Percentiles rank a stretch among this genome's conserved stretches.
phyloP scores from a whole-genome alignment of 306 rosid genomes.

The Trifolium pratense region DNA sequence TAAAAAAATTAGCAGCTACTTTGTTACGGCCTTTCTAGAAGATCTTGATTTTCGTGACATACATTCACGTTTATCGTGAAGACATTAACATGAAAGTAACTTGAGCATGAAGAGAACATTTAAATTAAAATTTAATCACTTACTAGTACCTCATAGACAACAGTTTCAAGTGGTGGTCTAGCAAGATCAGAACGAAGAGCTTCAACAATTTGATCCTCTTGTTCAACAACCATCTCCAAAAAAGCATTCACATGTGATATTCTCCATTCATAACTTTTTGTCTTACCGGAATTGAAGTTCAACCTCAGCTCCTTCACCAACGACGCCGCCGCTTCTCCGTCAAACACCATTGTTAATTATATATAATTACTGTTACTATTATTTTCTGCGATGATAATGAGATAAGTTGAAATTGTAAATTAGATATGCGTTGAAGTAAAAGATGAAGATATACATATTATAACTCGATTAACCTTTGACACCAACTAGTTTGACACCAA shows the following conservation, averaged over 20 bases:
- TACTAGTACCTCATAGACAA: conserved; percentile 58
- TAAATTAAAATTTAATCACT: neutral
- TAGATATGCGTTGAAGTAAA: neutral
- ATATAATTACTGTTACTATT: neutral
- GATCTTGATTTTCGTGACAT: no score
- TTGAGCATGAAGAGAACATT: neutral
- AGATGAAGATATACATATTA: neutral
- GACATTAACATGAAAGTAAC: neutral
- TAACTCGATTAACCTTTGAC: no score
- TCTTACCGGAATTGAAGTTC: conserved; percentile 40
- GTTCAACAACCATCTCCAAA: conserved; percentile 32
- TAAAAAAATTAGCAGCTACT: no score
- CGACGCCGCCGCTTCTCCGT: conserved; percentile 39
- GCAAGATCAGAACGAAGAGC: conserved; percentile 49
- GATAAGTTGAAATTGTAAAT: neutral
- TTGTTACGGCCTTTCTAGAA: no score
- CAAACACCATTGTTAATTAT: conserved; percentile 45
- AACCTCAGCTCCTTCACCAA: conserved; percentile 45
- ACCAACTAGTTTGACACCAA: no score
- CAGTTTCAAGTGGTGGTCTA: conserved; percentile 68
- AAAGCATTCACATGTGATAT: conserved; percentile 51
- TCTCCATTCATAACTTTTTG: conserved; percentile 53
- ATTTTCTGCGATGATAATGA: neutral
- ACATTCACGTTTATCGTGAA: no score
- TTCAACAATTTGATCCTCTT: conserved; percentile 42